These are phyloP conservation scores for Phaeophleospora eucalypticola DNA, from an alignment of 2,329 filamentous ascomycete species.

Conservation along the genomic window DNA sequence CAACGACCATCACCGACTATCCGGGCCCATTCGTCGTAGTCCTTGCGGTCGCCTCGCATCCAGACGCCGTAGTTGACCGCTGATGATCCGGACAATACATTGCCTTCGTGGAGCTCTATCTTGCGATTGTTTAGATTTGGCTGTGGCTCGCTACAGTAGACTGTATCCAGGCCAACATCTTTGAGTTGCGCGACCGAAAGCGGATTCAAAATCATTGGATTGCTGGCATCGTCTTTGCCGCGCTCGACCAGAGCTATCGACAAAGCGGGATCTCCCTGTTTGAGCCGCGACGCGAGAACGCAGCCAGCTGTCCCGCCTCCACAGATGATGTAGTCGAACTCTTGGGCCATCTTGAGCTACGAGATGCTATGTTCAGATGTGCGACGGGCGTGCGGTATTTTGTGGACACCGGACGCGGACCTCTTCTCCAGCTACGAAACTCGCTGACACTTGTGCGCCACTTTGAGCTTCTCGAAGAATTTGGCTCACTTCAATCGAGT, in stretches of 20 bases:
- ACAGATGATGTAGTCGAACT: constrained; percentile 24
- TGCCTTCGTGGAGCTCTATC: constrained; percentile 4
- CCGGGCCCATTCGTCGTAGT: constrained; percentile 7
- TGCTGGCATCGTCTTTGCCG: neutral
- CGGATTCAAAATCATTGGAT: constrained; percentile 1
- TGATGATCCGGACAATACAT: constrained; percentile 3
- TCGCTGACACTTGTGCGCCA: no score
- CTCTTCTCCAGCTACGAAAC: no score
- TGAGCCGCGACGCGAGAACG: constrained; percentile 21
- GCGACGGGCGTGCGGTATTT: no score
- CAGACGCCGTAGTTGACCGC: constrained; percentile 5
- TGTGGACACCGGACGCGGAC: no score
- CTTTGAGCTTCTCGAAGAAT: no score
- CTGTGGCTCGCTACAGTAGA: constrained; percentile 2
- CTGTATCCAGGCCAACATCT: neutral
- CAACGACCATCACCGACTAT: constrained; percentile 2
- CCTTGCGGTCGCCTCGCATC: constrained; percentile 5
- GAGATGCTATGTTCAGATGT: no score
- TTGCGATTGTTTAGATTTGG: constrained; percentile 1
- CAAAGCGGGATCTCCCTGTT: neutral
- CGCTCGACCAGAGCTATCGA: constrained; percentile 5
- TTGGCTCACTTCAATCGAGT: no score
- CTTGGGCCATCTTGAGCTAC: no score
- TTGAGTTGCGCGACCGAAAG: constrained; percentile 1
- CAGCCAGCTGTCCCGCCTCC: constrained; percentile 27